Base-by-base conservation (phyloP, 116 monocot genomes). In the Dioscorea cayenensis region DNA sequence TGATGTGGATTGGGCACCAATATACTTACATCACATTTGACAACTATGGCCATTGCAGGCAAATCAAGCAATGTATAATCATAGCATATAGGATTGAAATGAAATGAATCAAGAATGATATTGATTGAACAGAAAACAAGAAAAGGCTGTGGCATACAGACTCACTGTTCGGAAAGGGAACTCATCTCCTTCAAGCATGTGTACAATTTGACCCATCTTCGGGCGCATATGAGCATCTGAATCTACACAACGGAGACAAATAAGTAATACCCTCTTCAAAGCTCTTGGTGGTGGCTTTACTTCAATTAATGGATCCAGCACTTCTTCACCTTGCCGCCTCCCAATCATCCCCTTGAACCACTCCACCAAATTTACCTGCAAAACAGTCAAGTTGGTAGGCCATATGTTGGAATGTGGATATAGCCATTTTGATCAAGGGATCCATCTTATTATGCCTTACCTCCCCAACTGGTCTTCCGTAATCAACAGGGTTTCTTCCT, bases 171-270 rank as follows among this genome's bases (percentile, higher is more conserved):
- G 94, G 66, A 82, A 90, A 50, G 91, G 94, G 52, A 94, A 94
- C 58, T 88, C 94, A 58, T 90, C 86, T 64, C 88, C 91, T 77
- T 90, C 91, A 52, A 90, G 90, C 91, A 90, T 90, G 79, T 94
- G 90, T 4, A 86, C 84, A 23, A 90, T 83, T 66, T 91, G 91
- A 28, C 95, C 78, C 89, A 92, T 95, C 75, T 85, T 92, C 2
- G 92, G 92, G 51, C 95, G 72, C 37, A 80, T 85, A 21, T 80
- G 77, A 18, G 87, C 75, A 75, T 89, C 92, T 12, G 68, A 67
- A 78, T 92, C 89, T 18, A 89, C 69, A 64, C 92, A 95, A 2
- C 95, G 91, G 36, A 95, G 84, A 58, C 95, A 95, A 58, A 95
- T 79, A 3, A 95, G 79, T 64, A 92, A 59, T 2, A 78, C 75